A percentile compares a stretch with the other conserved stretches of the same genome.
Conservation (phyloP, 352 stramenopile species). For the Globisporangium paroecandrum region DNA sequence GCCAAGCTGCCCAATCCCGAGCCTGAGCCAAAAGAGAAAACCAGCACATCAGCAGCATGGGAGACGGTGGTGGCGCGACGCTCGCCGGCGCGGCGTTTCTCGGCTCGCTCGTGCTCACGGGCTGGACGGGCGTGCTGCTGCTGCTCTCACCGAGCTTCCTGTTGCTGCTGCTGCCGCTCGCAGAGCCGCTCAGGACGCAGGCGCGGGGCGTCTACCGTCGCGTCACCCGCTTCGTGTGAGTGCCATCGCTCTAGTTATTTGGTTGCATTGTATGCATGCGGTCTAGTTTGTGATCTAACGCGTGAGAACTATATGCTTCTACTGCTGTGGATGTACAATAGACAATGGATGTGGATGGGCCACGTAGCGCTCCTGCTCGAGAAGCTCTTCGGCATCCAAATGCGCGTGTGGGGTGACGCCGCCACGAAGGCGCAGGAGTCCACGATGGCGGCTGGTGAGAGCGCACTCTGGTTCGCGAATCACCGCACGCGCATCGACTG, state of each 20-base stretch:
- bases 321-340: conserved; percentile 13
- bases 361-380: conserved; percentile 66
- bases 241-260: conserved; percentile 1
- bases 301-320: not conserved
- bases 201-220: conserved; percentile 42
- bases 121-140: conserved; percentile 46
- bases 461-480: conserved; percentile 73
- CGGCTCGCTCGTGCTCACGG: conserved; percentile 44
- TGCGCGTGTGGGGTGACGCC: conserved; percentile 55
- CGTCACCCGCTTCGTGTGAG: conserved; percentile 53
- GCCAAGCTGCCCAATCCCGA: not conserved
- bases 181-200: conserved; percentile 15
- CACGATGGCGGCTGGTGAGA: conserved; percentile 34
- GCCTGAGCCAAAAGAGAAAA: not conserved
- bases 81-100: conserved; percentile 48
- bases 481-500: conserved; percentile 84
- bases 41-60: conserved; percentile 20
- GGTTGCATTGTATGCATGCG: not conserved
- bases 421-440: conserved; percentile 53
- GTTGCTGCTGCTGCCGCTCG: conserved; percentile 31
- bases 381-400: conserved; percentile 55
- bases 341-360: conserved; percentile 79
- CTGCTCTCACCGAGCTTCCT: conserved; percentile 61
- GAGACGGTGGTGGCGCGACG: conserved; percentile 23
- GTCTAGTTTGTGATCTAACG: not conserved